phyloP scores from a whole-genome alignment of 305 asterid species.

The Fraxinus dipetala region DNA sequence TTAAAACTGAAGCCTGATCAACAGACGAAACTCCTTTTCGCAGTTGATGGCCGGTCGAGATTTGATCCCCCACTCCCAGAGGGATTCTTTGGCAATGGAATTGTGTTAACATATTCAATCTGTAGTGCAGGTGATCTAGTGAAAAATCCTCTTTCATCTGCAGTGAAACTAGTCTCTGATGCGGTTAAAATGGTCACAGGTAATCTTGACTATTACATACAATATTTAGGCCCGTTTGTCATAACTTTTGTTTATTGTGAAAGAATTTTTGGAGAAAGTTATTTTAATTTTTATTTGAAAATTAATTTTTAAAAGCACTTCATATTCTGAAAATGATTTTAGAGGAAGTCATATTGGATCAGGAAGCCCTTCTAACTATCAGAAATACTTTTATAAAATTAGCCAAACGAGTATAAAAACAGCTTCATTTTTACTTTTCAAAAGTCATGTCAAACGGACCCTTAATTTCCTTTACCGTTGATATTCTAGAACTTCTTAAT shows the following conservation, averaged over 20 bases:
- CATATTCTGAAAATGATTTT: no score
- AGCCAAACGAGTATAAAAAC: no score
- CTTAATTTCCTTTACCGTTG: not conserved
- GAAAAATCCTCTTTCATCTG: constrained; percentile 47
- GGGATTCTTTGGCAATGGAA: constrained; percentile 78
- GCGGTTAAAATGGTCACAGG: constrained; percentile 59
- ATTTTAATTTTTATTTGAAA: no score
- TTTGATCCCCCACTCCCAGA: constrained; percentile 67
- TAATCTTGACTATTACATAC: not conserved
- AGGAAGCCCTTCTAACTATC: no score
- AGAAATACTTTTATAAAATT: no score
- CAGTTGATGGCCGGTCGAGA: constrained; percentile 74
- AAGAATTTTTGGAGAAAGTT: no score
- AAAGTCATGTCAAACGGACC: no score
- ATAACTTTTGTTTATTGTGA: no score
- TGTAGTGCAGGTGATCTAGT: constrained; percentile 55
- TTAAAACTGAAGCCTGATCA: constrained; percentile 60
- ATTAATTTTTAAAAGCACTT: no score
- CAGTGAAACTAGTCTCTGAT: constrained; percentile 60
- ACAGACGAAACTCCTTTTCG: constrained; percentile 71
- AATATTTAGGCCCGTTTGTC: not conserved
- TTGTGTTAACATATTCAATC: constrained; percentile 65
- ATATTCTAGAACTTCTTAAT: not conserved
- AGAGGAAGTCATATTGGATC: no score
- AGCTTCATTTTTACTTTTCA: no score